These are phyloP conservation scores for Vicia villosa DNA, from an alignment of 306 rosid species.

Conservation along the genomic window DNA sequence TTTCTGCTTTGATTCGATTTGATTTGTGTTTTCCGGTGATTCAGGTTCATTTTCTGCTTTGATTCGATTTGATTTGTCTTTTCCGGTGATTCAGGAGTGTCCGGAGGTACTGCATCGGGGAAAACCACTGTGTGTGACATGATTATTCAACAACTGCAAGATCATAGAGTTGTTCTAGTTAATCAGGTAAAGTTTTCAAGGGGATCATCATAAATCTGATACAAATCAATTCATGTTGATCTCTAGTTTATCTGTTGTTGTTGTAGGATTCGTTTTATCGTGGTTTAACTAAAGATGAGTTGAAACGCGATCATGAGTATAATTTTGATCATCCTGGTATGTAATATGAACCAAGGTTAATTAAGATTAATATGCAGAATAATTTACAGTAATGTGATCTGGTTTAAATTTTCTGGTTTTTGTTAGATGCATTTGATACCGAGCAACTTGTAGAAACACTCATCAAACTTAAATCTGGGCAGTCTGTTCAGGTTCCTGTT, in stretches of 20 bases:
- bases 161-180: constrained; percentile 53
- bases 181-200: constrained; percentile 42
- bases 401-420: constrained; percentile 27
- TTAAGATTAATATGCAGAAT: not conserved
- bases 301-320: constrained; percentile 46
- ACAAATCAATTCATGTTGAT: not conserved
- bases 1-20: not conserved
- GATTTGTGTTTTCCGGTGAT: constrained; percentile 25
- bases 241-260: not conserved
- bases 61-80: too few species aligned
- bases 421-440: constrained; percentile 55
- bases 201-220: not conserved
- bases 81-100: too few species aligned
- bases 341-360: constrained; percentile 2
- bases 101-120: constrained; percentile 64
- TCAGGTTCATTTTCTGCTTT: too few species aligned
- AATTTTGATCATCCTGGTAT: constrained; percentile 58
- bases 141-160: constrained; percentile 61
- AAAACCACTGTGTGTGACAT: constrained; percentile 56
- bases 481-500: constrained; percentile 53
- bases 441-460: constrained; percentile 56
- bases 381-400: not conserved
- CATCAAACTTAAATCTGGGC: constrained; percentile 52
- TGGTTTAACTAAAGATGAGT: constrained; percentile 51
- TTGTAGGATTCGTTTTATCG: constrained; percentile 60